Conservation (phyloP, 345 rosid species). For the Camelina neglecta region DNA sequence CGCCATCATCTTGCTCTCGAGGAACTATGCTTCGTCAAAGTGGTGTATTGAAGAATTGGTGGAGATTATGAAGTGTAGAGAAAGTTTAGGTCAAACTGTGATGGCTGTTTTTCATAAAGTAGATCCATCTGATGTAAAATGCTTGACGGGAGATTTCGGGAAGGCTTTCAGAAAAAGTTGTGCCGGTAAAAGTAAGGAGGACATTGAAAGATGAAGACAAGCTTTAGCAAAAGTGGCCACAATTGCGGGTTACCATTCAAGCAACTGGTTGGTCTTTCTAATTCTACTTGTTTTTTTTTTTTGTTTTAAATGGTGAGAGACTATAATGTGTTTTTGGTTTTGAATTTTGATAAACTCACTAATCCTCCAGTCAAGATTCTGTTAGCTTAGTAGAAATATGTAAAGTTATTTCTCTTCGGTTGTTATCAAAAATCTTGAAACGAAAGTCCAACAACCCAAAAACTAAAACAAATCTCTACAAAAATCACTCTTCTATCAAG, state of each 20-base stretch:
- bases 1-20: conserved; percentile 2
- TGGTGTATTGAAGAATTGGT: conserved; percentile 22
- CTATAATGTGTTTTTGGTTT: neutral
- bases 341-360: neutral
- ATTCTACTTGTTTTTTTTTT: neutral
- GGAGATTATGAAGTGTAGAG: conserved; percentile 12
- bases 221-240: neutral
- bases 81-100: neutral
- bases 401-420: neutral
- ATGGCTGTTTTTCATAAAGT: neutral
- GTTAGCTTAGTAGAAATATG: neutral
- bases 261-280: neutral
- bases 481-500: too few relatives aligned
- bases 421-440: neutral
- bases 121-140: neutral
- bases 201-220: neutral
- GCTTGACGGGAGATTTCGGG: neutral
- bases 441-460: too few relatives aligned
- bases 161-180: neutral
- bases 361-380: neutral
- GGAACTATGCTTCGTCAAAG: conserved; percentile 1
- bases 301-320: neutral
- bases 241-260: conserved; percentile 3
- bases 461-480: too few relatives aligned
- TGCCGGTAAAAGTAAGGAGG: neutral